Percentiles rank a stretch among this genome's conserved stretches.
These are phyloP conservation scores for Porcisia deanei DNA, from an alignment of 208 protist genomes.

Conservation along the genomic window DNA sequence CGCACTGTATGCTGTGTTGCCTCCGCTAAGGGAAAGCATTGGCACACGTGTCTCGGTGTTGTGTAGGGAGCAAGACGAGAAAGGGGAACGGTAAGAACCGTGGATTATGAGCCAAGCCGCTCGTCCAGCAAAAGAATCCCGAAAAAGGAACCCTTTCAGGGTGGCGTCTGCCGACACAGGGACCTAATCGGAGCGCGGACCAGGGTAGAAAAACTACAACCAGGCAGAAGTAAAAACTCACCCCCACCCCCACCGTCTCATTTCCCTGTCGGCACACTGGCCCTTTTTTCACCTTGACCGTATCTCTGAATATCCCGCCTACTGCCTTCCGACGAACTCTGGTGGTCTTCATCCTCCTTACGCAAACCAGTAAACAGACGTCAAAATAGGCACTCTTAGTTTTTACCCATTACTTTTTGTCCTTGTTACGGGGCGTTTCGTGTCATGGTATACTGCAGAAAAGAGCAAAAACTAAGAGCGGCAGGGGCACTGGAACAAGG, in stretches of 20 bases:
- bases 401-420: background rate
- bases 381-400: background rate
- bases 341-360: background rate
- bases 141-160: background rate
- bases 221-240: background rate
- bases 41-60: background rate
- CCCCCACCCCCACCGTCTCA: background rate
- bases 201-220: background rate
- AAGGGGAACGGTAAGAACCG: slow-evolving; percentile 3
- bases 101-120: background rate
- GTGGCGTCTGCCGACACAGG: background rate
- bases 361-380: background rate
- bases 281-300: background rate
- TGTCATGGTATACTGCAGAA: background rate
- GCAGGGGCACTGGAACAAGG: background rate
- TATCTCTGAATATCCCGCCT: background rate
- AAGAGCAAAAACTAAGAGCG: background rate
- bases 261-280: background rate
- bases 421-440: background rate
- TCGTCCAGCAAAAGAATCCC: background rate
- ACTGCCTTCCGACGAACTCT: background rate
- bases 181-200: background rate
- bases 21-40: background rate
- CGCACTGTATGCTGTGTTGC: background rate
- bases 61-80: background rate